Percentiles rank a stretch among this genome's conserved stretches.
Conservation (phyloP, 352 stramenopile genomes). For the Globisporangium viniferum region DNA sequence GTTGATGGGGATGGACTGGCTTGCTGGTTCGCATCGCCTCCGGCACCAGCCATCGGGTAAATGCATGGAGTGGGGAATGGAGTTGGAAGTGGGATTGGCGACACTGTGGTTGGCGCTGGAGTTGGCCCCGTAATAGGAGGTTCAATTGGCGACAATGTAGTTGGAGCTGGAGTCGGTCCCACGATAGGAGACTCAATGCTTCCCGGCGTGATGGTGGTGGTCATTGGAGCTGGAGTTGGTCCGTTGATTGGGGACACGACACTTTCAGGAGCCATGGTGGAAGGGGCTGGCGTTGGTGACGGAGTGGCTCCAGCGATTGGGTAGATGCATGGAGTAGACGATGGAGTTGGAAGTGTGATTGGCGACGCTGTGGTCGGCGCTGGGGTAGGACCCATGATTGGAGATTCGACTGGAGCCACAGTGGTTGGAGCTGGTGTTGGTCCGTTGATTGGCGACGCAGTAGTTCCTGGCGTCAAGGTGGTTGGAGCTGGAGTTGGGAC, state of each 20-base stretch:
- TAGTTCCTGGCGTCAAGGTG: background rate
- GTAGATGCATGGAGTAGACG: slow-evolving; percentile 3
- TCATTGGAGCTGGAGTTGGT: no score
- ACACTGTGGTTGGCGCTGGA: background rate
- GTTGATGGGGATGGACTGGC: background rate
- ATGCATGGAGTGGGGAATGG: slow-evolving; percentile 5
- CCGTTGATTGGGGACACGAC: background rate
- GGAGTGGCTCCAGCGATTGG: slow-evolving; percentile 4
- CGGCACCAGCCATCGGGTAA: slow-evolving; percentile 4
- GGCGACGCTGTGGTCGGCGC: background rate
- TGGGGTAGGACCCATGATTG: no score
- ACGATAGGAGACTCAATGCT: no score
- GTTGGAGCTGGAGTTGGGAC: slow-evolving; percentile 1
- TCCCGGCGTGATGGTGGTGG: no score
- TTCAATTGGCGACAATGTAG: background rate
- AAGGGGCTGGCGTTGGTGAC: background rate
- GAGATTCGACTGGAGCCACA: no score
- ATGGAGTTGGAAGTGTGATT: slow-evolving; percentile 2
- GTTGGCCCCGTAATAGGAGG: background rate
- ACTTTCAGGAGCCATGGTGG: slow-evolving; percentile 4
- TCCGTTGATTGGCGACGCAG: background rate
- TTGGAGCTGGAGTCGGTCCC: no score
- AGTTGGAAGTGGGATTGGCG: background rate
- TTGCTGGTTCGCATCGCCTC: background rate
- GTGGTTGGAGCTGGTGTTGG: background rate